A percentile compares a stretch with the other conserved stretches of the same genome.
Evolutionary conservation across 768 basidiomycete genomes (phyloP).

Genomic region (Amanita rubescens): DNA sequence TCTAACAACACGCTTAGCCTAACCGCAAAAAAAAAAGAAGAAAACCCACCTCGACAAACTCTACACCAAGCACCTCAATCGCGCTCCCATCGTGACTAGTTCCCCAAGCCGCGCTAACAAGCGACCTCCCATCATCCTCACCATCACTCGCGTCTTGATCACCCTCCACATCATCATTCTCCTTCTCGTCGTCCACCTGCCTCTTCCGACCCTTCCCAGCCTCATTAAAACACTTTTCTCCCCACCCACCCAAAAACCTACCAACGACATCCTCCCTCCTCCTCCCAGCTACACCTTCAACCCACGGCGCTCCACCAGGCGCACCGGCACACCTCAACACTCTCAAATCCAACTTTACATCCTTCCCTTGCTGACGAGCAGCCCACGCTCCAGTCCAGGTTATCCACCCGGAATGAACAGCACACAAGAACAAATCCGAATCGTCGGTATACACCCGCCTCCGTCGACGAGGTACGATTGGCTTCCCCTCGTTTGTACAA

Average conservation of each 20-base stretch:
- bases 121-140: conserved; percentile 51
- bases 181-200: conserved; percentile 14
- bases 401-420: conserved; percentile 57
- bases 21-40: conserved; percentile 5
- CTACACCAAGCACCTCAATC: conserved; percentile 59
- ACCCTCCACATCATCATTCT: conserved; percentile 16
- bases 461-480: background rate
- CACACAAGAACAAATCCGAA: conserved; percentile 63
- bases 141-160: conserved; percentile 19
- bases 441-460: conserved; percentile 66
- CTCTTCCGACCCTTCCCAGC: conserved; percentile 15
- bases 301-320: conserved; percentile 12
- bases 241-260: conserved; percentile 39
- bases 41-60: conserved; percentile 53
- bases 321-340: conserved; percentile 17
- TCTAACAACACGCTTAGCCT: conserved; percentile 24
- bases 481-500: background rate
- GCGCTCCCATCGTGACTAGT: conserved; percentile 72
- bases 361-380: conserved; percentile 32
- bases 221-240: conserved; percentile 29
- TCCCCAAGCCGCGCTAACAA: conserved; percentile 73
- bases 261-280: conserved; percentile 38
- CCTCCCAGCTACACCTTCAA: conserved; percentile 14
- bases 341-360: conserved; percentile 17
- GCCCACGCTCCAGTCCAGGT: conserved; percentile 36